Evolutionary conservation across 163 green algal species (phyloP).

Genomic region (Coccomyxa subellipsoidea): DNA sequence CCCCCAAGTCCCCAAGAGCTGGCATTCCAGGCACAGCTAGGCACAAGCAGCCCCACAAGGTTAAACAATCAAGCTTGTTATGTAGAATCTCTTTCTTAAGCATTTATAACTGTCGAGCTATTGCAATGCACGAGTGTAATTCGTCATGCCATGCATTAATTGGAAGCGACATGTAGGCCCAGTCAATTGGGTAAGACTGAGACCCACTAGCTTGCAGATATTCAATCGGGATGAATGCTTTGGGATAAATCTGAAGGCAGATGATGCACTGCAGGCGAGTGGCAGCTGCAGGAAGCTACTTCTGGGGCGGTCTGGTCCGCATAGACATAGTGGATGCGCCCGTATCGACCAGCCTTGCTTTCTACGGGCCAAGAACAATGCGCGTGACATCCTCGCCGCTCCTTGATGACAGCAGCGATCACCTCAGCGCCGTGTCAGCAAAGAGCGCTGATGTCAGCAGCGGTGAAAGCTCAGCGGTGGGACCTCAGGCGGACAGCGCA

Average conservation of each 20-base stretch:
- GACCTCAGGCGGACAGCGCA: background rate
- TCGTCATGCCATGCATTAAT: too few species aligned
- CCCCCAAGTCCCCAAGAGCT: conserved; percentile 51
- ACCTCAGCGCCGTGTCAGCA: background rate
- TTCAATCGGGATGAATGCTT: too few species aligned
- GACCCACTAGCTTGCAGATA: too few species aligned
- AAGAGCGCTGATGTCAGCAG: background rate
- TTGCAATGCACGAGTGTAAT: too few species aligned
- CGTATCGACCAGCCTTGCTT: conserved; percentile 52
- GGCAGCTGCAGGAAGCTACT: conserved; percentile 47
- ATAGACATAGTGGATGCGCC: conserved; percentile 78
- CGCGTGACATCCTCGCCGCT: conserved; percentile 42
- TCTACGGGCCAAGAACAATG: conserved; percentile 67
- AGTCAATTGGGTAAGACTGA: too few species aligned
- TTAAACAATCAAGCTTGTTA: too few species aligned
- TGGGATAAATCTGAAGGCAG: too few species aligned
- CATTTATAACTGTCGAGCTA: too few species aligned
- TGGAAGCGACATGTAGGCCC: too few species aligned
- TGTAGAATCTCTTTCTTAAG: too few species aligned
- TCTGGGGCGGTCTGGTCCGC: conserved; percentile 76
- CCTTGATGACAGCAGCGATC: background rate
- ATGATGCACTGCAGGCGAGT: conserved; percentile 5
- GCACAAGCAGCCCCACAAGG: background rate
- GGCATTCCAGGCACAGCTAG: background rate
- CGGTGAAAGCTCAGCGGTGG: background rate